These are phyloP conservation scores for Kodamaea kaohsiungensis DNA, from an alignment of 805 yeast species.

Conservation along the genomic window DNA sequence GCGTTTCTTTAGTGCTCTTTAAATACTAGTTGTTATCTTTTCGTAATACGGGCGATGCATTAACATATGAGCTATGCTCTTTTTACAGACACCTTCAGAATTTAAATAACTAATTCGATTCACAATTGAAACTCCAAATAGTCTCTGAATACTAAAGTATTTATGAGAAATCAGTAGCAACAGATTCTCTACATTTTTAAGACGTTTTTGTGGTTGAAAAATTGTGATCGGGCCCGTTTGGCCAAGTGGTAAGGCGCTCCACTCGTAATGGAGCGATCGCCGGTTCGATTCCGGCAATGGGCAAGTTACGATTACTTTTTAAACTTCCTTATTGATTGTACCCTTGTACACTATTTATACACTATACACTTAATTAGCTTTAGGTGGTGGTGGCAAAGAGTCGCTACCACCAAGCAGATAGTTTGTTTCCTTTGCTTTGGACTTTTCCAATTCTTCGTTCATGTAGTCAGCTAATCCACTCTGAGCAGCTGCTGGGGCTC, in stretches of 20 bases:
- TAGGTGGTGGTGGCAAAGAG: conserved; percentile 37
- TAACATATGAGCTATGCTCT: no score
- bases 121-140: no score
- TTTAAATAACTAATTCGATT: no score
- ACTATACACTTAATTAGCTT: conserved; percentile 8
- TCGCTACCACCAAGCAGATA: conserved; percentile 11
- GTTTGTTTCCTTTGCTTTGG: conserved; percentile 34
- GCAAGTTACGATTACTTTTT: conserved; percentile 23
- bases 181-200: no score
- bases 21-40: no score
- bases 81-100: no score
- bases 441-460: conserved; percentile 45
- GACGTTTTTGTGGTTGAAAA: neutral
- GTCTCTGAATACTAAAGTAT: no score
- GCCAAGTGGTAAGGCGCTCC: conserved; percentile 58
- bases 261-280: conserved; percentile 57
- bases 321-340: neutral
- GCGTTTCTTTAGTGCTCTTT: no score
- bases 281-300: conserved; percentile 56
- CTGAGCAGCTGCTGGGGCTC: conserved; percentile 19
- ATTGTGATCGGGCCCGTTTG: conserved; percentile 39
- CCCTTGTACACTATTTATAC: neutral
- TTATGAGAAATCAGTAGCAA: no score
- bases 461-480: conserved; percentile 38
- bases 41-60: no score